Base-by-base conservation (phyloP, 257 asterid species). In the Petunia axillaris region DNA sequence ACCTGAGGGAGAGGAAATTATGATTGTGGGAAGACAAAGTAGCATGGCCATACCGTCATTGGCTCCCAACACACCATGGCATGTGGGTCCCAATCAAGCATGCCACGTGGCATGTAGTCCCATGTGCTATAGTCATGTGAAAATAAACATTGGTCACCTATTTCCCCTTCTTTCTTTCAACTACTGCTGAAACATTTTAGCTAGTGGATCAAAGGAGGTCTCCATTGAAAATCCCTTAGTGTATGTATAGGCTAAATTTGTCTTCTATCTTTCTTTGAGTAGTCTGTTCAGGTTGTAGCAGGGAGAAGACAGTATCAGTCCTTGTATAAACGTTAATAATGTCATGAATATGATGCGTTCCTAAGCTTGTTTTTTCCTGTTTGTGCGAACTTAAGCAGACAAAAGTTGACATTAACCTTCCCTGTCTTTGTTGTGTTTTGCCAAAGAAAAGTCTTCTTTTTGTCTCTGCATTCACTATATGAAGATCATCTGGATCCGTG, bases 21-120 rank as follows among this genome's bases (percentile, higher is more conserved):
- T 60, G 57, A 58, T 57, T 60, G 8, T 77, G 71, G 68, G 79
- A 84, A 85, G 93, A 91, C 95, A 89, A 40, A 70, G 77, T 46
- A 82, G 81, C 87, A 86, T 90, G 91, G 87, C 85, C 83, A 78
- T 77, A 86, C 92, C 91, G 84, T 82, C 92, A 82, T 64, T 80
- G 85, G 86, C 83, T 82, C 80, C 85, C 82, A 79, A 64, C 85
- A 76, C 63, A 35, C 71, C 80, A 64, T 50, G 89, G 76, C 90
- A 86, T 4, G 8, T 10, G 8, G 81, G 88, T 52, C 84, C 86
- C 41, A n/a, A 41, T 40, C 15, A 16, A 63, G 73, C 79, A 5
- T 54, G 82, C 82, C 86, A 75, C 85, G 86, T 82, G 81, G 86
- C 83, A 77, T 16, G 2, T 77, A 37, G 48, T 76, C 84, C 85